A percentile compares a stretch with the other conserved stretches of the same genome.
Evolutionary conservation across 495 filamentous ascomycete genomes (phyloP).

Genomic region (Copromyces sp.): DNA sequence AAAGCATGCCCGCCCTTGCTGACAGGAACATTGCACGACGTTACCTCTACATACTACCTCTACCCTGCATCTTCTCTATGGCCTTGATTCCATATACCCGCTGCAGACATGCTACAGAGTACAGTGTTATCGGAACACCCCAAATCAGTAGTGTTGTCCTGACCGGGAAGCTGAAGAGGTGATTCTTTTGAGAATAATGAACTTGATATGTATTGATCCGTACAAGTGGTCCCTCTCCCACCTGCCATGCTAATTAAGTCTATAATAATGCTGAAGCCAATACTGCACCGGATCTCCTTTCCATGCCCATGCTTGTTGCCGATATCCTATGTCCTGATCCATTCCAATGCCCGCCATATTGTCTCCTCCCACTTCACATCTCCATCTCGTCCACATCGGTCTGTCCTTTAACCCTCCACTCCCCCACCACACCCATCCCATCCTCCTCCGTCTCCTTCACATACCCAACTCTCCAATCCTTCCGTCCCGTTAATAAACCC

Average conservation of each 20-base stretch:
- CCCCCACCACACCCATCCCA: constrained; percentile 6
- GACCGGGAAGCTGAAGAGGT: neutral
- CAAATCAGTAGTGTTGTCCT: neutral
- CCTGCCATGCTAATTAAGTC: neutral
- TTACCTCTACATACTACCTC: neutral
- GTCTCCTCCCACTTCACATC: neutral
- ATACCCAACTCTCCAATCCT: constrained; percentile 15
- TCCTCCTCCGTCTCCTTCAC: constrained; percentile 2
- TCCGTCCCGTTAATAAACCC: constrained; percentile 20
- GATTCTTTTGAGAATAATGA: neutral
- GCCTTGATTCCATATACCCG: neutral
- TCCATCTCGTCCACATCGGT: neutral
- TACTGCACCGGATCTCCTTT: neutral
- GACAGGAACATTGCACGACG: neutral
- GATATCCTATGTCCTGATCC: neutral
- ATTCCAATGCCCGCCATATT: neutral
- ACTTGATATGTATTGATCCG: neutral
- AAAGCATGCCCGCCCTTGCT: neutral
- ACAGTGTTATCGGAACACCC: neutral
- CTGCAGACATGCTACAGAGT: neutral
- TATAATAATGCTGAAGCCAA: neutral
- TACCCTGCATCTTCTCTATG: neutral
- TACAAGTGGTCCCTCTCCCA: neutral
- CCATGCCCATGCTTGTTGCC: neutral
- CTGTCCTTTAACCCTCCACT: constrained; percentile 10